phyloP scores from a whole-genome alignment of 2,329 filamentous ascomycete species.

The Pseudocercospora fuligena region DNA sequence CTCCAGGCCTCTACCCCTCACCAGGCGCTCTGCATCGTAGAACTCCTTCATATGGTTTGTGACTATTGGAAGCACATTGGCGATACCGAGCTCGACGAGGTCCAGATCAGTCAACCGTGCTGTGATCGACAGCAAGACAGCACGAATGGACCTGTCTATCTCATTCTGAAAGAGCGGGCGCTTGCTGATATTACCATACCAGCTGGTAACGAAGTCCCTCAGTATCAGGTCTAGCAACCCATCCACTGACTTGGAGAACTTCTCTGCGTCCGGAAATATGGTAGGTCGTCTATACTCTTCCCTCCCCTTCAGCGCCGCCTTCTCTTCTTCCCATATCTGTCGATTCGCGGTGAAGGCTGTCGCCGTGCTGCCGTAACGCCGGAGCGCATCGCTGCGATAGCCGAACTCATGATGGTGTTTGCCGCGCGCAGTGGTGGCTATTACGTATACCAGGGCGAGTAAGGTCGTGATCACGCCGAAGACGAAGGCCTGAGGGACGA shows the following conservation, averaged over 20 bases:
- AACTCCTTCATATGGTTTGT: conserved; percentile 90
- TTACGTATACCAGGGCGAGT: conserved; percentile 61
- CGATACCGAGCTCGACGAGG: conserved; percentile 80
- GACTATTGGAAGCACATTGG: conserved; percentile 82
- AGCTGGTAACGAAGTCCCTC: conserved; percentile 83
- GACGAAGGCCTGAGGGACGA: conserved; percentile 82
- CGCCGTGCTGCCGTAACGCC: conserved; percentile 22
- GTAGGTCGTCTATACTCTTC: conserved; percentile 70
- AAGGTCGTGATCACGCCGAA: conserved; percentile 65
- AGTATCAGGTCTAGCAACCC: conserved; percentile 75
- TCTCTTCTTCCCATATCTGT: conserved; percentile 72
- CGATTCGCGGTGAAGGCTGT: conserved; percentile 33
- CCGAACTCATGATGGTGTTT: conserved; percentile 20
- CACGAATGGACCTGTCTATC: conserved; percentile 78
- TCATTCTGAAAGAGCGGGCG: conserved; percentile 82
- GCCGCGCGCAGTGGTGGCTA: conserved; percentile 66
- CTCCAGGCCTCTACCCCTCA: conserved; percentile 86
- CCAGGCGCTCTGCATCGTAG: conserved; percentile 82
- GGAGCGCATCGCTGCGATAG: conserved; percentile 21
- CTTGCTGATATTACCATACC: conserved; percentile 86
- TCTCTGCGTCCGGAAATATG: conserved; percentile 75
- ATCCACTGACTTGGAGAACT: conserved; percentile 80
- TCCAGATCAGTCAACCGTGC: conserved; percentile 77
- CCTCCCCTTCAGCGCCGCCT: conserved; percentile 66
- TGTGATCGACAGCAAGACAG: conserved; percentile 71